Evolutionary conservation across 2,329 filamentous ascomycete species (phyloP).

Genomic region (Aspergillus floridensis): DNA sequence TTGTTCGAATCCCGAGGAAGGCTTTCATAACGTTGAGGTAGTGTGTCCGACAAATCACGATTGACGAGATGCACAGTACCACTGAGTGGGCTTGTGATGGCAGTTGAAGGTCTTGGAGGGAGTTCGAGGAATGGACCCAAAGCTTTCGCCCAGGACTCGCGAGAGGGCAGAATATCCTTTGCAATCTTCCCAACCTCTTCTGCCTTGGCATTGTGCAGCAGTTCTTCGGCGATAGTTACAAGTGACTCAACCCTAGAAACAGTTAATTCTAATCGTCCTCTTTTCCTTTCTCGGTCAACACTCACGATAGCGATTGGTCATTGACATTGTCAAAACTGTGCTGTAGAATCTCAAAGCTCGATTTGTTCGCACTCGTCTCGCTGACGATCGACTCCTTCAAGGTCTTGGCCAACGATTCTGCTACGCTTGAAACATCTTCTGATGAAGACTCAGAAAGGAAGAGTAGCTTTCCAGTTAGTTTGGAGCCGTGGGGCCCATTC

Average conservation of each 20-base stretch:
- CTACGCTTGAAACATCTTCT: constrained; percentile 49
- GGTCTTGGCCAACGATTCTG: constrained; percentile 33
- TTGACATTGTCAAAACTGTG: constrained; percentile 49
- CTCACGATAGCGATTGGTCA: constrained; percentile 46
- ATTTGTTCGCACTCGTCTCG: constrained; percentile 40
- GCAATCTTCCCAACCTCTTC: constrained; percentile 29
- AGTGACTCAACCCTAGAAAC: constrained; percentile 54
- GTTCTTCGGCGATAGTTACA: constrained; percentile 53
- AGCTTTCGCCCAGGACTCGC: constrained; percentile 63
- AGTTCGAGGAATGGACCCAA: constrained; percentile 52
- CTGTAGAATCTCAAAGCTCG: constrained; percentile 53
- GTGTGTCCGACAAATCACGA: constrained; percentile 24
- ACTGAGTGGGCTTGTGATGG: constrained; percentile 70
- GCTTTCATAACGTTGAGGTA: constrained; percentile 26
- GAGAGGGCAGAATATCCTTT: constrained; percentile 60
- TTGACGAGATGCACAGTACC: constrained; percentile 67
- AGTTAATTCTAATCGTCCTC: constrained; percentile 19
- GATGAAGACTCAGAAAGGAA: constrained; percentile 53
- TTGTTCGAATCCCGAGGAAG: constrained; percentile 64
- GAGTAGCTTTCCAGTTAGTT: constrained; percentile 52
- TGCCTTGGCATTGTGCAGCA: constrained; percentile 37
- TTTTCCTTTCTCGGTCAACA: constrained; percentile 6
- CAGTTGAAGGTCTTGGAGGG: constrained; percentile 56
- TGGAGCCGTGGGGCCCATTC: constrained; percentile 46
- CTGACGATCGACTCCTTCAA: constrained; percentile 38